Evolutionary conservation across 2,329 filamentous ascomycete species (phyloP).

Genomic region (Stagonosporopsis tanaceti): DNA sequence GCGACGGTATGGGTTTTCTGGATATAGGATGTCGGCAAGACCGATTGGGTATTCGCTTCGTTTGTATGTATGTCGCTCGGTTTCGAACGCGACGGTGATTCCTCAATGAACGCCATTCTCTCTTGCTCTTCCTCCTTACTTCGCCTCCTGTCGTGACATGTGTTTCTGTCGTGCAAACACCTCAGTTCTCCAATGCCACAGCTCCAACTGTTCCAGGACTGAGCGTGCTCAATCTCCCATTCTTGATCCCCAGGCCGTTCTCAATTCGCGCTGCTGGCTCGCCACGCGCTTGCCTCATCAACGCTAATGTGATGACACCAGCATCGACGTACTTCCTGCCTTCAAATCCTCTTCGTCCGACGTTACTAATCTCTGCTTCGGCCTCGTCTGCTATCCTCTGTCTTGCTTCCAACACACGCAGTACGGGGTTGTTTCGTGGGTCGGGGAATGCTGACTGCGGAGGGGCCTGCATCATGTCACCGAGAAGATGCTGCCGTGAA

Average conservation of each 20-base stretch:
- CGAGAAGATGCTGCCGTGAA: conserved; percentile 25
- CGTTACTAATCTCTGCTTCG: conserved; percentile 60
- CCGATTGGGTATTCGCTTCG: conserved; percentile 22
- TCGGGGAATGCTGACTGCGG: conserved; percentile 45
- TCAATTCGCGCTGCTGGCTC: conserved; percentile 44
- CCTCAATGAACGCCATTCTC: conserved; percentile 8
- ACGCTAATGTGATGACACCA: conserved; percentile 49
- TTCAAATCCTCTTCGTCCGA: conserved; percentile 51
- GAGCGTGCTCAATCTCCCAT: conserved; percentile 41
- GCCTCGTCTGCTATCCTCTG: conserved; percentile 60
- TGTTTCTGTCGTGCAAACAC: background rate
- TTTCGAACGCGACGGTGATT: conserved; percentile 23
- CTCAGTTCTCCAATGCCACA: conserved; percentile 27
- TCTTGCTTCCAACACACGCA: conserved; percentile 62
- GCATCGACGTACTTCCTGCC: conserved; percentile 58
- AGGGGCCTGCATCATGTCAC: conserved; percentile 44
- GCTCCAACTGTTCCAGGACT: conserved; percentile 35
- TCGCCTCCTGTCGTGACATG: background rate
- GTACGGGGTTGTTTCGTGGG: conserved; percentile 59
- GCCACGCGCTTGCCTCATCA: conserved; percentile 42
- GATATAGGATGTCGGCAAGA: conserved; percentile 19
- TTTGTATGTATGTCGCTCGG: conserved; percentile 32
- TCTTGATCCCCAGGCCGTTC: conserved; percentile 43
- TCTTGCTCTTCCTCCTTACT: background rate
- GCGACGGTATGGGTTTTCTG: conserved; percentile 24